phyloP scores from a whole-genome alignment of 805 yeast species.

The Yarrowia sp. region DNA sequence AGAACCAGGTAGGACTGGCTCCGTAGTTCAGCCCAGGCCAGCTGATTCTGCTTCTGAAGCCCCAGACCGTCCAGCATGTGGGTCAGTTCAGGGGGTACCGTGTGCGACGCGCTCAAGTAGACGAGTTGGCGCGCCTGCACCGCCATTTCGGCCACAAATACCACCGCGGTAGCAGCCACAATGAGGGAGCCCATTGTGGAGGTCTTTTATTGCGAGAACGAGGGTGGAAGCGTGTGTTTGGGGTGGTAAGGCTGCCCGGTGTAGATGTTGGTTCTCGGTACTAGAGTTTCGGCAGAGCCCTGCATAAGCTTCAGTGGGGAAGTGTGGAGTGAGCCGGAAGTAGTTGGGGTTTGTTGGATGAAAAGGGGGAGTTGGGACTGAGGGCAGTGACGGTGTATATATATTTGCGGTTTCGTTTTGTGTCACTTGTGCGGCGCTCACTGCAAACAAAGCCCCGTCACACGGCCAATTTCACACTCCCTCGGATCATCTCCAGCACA shows the following conservation, averaged over 20 bases:
- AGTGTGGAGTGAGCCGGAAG: not conserved
- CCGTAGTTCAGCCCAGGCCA: slow-evolving; percentile 27
- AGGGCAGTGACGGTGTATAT: not conserved
- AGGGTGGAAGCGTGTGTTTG: not conserved
- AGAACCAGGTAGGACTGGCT: slow-evolving; percentile 11
- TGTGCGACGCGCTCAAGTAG: not conserved
- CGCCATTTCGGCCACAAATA: slow-evolving; percentile 28
- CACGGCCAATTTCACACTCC: not conserved
- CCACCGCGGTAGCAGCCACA: slow-evolving; percentile 16
- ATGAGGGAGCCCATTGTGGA: slow-evolving; percentile 31
- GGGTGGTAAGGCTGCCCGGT: not conserved
- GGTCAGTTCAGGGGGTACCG: slow-evolving; percentile 12
- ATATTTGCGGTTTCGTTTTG: not conserved
- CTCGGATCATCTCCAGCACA: slow-evolving; percentile 32
- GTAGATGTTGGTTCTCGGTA: slow-evolving; percentile 1
- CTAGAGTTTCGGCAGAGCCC: slow-evolving; percentile 25
- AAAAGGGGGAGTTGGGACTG: not conserved
- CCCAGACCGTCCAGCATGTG: slow-evolving; percentile 18
- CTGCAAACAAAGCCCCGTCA: not conserved
- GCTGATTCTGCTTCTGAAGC: slow-evolving; percentile 3
- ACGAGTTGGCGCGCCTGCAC: slow-evolving; percentile 25
- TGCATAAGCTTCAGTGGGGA: slow-evolving; percentile 34
- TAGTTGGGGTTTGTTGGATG: not conserved
- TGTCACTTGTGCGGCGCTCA: not conserved
- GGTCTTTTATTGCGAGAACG: not conserved